Conservation (phyloP, 371 early-diverging fungal genomes). For the Apophysomyces sp. region DNA sequence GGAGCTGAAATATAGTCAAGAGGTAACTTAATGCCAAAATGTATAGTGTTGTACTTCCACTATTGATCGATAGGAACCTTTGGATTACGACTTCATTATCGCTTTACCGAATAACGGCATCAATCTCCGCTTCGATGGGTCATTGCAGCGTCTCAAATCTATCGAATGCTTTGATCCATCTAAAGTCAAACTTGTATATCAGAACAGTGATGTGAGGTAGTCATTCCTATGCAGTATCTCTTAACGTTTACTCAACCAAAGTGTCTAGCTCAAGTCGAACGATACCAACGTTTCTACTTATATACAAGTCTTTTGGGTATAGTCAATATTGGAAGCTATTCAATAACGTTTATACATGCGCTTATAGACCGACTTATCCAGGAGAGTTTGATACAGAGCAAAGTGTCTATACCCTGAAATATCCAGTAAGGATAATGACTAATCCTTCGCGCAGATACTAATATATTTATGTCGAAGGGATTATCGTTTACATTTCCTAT, state of each 20-base stretch:
- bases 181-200: slow-evolving; percentile 62
- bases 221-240: too few species aligned
- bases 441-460: not conserved
- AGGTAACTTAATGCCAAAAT: slow-evolving; percentile 33
- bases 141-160: slow-evolving; percentile 61
- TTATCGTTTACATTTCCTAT: slow-evolving; percentile 74
- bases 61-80: slow-evolving; percentile 45
- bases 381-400: slow-evolving; percentile 60
- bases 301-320: slow-evolving; percentile 74
- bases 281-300: slow-evolving; percentile 65
- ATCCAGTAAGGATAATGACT: slow-evolving; percentile 53
- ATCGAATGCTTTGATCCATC: slow-evolving; percentile 67
- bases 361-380: slow-evolving; percentile 59
- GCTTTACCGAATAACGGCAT: slow-evolving; percentile 63
- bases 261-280: slow-evolving; percentile 56
- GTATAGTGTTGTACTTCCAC: not conserved
- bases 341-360: not conserved
- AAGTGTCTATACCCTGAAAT: slow-evolving; percentile 63
- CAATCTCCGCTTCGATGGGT: slow-evolving; percentile 62
- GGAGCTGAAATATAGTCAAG: slow-evolving; percentile 67
- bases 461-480: slow-evolving; percentile 41
- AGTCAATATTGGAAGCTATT: not conserved
- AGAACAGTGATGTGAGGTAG: slow-evolving; percentile 66
- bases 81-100: slow-evolving; percentile 59
- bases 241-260: too few species aligned